Percentiles rank a stretch among this genome's conserved stretches.
These are phyloP conservation scores for Erysiphe pulchra DNA, from an alignment of 2,329 filamentous ascomycete genomes.

Conservation along the genomic window DNA sequence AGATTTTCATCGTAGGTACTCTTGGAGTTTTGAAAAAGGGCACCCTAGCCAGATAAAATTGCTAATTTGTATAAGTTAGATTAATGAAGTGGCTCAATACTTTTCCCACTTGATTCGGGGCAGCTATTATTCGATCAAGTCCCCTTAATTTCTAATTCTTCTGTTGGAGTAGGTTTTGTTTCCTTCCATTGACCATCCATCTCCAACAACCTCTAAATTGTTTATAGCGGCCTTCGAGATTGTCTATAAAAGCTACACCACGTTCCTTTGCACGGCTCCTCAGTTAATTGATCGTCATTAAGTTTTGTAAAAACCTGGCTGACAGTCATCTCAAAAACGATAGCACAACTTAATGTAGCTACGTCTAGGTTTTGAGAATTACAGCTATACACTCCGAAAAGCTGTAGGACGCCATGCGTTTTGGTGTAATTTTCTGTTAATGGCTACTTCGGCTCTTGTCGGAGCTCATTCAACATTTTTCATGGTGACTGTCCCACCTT, in stretches of 20 bases:
- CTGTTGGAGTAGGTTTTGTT: no score
- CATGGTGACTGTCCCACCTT: not conserved
- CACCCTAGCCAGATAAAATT: no score
- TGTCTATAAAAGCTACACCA: not conserved
- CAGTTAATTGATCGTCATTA: not conserved
- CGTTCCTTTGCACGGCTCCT: not conserved
- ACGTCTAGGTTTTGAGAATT: not conserved
- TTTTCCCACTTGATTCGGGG: no score
- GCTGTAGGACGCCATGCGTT: not conserved
- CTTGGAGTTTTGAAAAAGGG: no score
- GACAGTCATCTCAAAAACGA: not conserved
- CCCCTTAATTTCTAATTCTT: no score
- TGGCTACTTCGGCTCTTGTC: not conserved
- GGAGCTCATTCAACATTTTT: not conserved
- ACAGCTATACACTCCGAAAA: not conserved
- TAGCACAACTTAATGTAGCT: not conserved
- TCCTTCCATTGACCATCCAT: no score
- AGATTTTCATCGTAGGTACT: no score
- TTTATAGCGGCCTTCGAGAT: no score
- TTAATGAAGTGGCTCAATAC: no score
- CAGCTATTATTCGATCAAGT: no score
- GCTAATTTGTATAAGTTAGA: no score
- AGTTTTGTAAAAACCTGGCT: not conserved
- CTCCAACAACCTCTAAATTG: no score
- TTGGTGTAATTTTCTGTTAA: not conserved